These are phyloP conservation scores for Lenwebbia sp. DNA, from an alignment of 345 rosid genomes.

Conservation along the genomic window DNA sequence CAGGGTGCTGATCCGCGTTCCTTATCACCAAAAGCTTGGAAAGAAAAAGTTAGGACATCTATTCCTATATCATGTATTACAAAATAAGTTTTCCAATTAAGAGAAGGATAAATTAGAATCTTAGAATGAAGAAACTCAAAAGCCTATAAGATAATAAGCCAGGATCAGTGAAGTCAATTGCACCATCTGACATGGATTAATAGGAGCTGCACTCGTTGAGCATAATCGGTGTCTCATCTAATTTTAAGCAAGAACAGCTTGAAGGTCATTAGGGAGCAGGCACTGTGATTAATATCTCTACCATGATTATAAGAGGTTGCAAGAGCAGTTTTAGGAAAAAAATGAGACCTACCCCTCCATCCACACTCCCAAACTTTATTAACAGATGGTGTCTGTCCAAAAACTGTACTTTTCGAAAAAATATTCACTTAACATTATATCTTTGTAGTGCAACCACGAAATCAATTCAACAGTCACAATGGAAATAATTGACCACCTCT, in stretches of 20 bases:
- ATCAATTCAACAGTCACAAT: too few relatives aligned
- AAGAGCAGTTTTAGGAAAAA: not conserved
- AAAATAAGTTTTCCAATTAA: not conserved
- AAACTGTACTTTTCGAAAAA: slow-evolving; percentile 61
- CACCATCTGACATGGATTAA: not conserved
- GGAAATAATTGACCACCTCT: too few relatives aligned
- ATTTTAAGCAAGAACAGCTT: not conserved
- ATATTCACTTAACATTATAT: not conserved
- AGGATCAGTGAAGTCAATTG: not conserved
- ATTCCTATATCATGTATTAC: not conserved
- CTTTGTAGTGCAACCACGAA: too few relatives aligned
- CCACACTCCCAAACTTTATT: slow-evolving; percentile 85
- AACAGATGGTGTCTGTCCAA: slow-evolving; percentile 84
- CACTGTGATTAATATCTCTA: not conserved
- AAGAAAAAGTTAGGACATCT: not conserved
- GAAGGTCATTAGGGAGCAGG: not conserved
- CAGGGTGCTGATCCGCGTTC: slow-evolving; percentile 58
- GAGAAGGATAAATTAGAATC: not conserved
- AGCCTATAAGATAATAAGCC: not conserved
- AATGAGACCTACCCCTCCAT: slow-evolving; percentile 66
- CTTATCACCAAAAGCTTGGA: slow-evolving; percentile 46
- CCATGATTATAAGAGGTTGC: not conserved
- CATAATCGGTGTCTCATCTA: not conserved
- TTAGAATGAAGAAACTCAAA: not conserved
- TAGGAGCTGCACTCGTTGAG: not conserved